Evolutionary conservation across 1,284 basidiomycete genomes (phyloP), one percentile per base, ranked within the genome.

Genomic region (Kalmanozyma brasiliensis): DNA sequence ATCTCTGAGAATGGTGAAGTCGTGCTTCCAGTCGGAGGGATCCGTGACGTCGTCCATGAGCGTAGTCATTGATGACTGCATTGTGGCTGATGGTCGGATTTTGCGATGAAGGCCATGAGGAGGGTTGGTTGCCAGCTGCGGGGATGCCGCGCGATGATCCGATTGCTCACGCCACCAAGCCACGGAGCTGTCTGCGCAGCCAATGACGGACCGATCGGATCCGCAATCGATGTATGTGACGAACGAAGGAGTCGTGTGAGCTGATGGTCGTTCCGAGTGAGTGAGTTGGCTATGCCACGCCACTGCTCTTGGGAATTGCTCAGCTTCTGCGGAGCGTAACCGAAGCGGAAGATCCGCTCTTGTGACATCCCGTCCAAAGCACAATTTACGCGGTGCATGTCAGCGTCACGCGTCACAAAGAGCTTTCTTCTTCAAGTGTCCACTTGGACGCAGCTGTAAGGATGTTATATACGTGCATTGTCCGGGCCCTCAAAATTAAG

Each of bases 21-120:
- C 69, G 26, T 48, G 37, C 17, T 63, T 53, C 79, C 79, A 81
- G 41, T 81, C 79, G 29, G 65, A 66, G 4, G 79, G 79, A 48
- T 81, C 79, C 35, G 73, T 68, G 33, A 73, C 78, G 17, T 67
- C 65, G 35, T 65, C 57, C 35, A 77, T 53, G 20, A 67, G 45
- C 38, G 33, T 49, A 0, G 56, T 46, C n/a, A 65, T 49, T 9
- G 52, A 52, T 3, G 49, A 4, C 32, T 56, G 48, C 60, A 57
- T 61, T 8, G 29, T 49, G 45, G 14, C 4, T 8, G 23, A 6
- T 1, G n/a, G 26, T 9, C 13, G 10, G 34, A 14, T 16, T 13
- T 16, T 11, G 33, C 32, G 32, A 35, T 11, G 4, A 8, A 22
- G 23, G 20, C 19, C 23, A 37, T 38, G 26, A 29, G 26, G 26